phyloP scores from a whole-genome alignment of 208 protist genomes.

The Crithidia brevicula region DNA sequence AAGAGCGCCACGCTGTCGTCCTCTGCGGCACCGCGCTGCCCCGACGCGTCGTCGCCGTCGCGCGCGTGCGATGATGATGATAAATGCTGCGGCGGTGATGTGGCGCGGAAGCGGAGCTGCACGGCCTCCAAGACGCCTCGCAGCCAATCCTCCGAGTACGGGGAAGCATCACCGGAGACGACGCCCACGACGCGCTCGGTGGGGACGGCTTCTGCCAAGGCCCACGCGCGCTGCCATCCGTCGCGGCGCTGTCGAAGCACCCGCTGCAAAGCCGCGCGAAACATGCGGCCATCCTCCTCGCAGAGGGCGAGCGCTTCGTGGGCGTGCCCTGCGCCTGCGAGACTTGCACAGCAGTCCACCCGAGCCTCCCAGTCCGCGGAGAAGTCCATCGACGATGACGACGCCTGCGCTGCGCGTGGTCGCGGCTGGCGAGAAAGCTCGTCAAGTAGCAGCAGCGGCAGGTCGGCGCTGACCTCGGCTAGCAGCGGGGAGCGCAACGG shows the following conservation, averaged over 20 bases:
- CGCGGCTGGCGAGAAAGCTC: conserved; percentile 25
- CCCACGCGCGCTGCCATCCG: conserved; percentile 40
- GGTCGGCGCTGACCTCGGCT: conserved; percentile 40
- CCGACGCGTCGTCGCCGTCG: too few species aligned
- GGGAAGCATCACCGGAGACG: not conserved
- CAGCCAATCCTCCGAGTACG: conserved; percentile 27
- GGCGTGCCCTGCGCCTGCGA: conserved; percentile 40
- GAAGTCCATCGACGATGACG: too few species aligned
- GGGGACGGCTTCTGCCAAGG: conserved; percentile 30
- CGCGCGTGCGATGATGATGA: too few species aligned
- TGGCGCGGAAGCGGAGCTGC: conserved; percentile 13
- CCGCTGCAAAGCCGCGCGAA: conserved; percentile 26
- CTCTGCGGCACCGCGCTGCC: too few species aligned
- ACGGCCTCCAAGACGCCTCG: conserved; percentile 31
- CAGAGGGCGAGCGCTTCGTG: conserved; percentile 39
- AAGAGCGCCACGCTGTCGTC: conserved; percentile 12
- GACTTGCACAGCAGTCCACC: conserved; percentile 43
- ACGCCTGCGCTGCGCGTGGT: too few species aligned
- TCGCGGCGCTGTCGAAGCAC: conserved; percentile 24
- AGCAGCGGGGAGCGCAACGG: conserved; percentile 58
- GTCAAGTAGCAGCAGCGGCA: conserved; percentile 53
- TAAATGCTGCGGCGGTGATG: too few species aligned
- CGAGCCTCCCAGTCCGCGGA: conserved; percentile 22
- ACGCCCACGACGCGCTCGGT: conserved; percentile 17
- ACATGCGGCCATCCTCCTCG: conserved; percentile 24